phyloP scores from a whole-genome alignment of 2,329 filamentous ascomycete genomes.

The Cyanodermella asteris region DNA sequence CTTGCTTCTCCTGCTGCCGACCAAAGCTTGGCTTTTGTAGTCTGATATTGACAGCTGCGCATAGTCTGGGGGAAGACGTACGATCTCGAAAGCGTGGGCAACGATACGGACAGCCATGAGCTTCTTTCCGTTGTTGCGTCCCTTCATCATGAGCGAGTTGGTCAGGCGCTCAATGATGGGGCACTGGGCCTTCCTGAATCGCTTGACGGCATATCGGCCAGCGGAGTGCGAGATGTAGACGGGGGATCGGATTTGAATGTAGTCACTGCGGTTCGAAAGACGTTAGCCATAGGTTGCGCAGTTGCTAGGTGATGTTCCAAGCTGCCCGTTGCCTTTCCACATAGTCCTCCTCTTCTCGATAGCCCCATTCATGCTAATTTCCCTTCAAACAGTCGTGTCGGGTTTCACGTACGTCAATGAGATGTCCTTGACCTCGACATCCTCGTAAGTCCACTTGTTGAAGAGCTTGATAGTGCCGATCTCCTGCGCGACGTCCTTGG shows the following conservation, averaged over 20 bases:
- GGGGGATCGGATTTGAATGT: slow-evolving; percentile 97
- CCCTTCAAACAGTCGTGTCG: too few relatives aligned
- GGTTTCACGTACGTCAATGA: slow-evolving; percentile 98
- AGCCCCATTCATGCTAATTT: slow-evolving; percentile 1
- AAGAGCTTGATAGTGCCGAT: slow-evolving; percentile 89
- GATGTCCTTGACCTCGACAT: slow-evolving; percentile 99
- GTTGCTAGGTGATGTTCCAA: not conserved
- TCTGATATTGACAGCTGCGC: not conserved
- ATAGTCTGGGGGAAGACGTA: slow-evolving; percentile 31
- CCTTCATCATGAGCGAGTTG: slow-evolving; percentile 99
- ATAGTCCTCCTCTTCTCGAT: too few relatives aligned
- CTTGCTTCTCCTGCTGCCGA: slow-evolving; percentile 1
- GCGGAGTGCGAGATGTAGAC: slow-evolving; percentile 99
- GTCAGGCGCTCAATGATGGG: slow-evolving; percentile 99
- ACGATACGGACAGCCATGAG: slow-evolving; percentile 99
- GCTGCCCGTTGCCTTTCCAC: not conserved
- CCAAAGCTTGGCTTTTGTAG: too few relatives aligned
- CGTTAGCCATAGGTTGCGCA: slow-evolving; percentile 14
- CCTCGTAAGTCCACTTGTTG: slow-evolving; percentile 96
- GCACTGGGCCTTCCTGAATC: slow-evolving; percentile 99
- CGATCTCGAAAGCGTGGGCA: slow-evolving; percentile 97
- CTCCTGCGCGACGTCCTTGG: slow-evolving; percentile 79
- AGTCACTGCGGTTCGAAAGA: slow-evolving; percentile 53
- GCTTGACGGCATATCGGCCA: slow-evolving; percentile 96
- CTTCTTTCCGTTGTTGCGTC: slow-evolving; percentile 99